These are phyloP conservation scores for Cytospora piceicola DNA, from an alignment of 2,329 filamentous ascomycete species.

Conservation along the genomic window DNA sequence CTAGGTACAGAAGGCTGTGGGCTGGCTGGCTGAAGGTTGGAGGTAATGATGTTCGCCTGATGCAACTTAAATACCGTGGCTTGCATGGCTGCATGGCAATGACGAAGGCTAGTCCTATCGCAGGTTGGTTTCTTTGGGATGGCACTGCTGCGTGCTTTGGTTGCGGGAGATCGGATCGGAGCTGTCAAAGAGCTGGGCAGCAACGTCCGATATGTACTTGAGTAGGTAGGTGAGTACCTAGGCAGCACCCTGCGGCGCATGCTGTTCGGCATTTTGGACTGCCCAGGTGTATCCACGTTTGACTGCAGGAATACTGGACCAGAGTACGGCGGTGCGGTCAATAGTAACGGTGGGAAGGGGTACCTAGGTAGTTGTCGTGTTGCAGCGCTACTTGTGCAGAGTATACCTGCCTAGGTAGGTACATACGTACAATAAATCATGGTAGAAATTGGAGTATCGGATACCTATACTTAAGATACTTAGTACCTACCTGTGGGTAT, in stretches of 20 bases:
- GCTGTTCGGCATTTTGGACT: background rate
- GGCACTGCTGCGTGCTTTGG: conserved; percentile 5
- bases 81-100: no score
- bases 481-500: no score
- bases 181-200: conserved; percentile 23
- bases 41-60: background rate
- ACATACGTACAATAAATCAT: no score
- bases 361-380: no score
- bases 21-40: background rate
- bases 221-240: background rate
- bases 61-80: background rate
- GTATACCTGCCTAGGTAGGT: background rate
- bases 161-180: conserved; percentile 22
- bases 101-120: no score
- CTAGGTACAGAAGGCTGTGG: no score
- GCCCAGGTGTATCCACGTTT: background rate
- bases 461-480: no score
- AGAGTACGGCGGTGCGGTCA: background rate
- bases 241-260: background rate
- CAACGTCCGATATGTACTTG: conserved; percentile 11
- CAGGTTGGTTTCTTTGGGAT: no score
- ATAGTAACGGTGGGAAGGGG: background rate
- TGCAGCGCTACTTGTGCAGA: background rate
- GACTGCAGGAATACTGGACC: background rate
- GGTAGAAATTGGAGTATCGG: background rate